Conservation (phyloP, 345 rosid genomes). For the Anastatica hierochuntica region DNA sequence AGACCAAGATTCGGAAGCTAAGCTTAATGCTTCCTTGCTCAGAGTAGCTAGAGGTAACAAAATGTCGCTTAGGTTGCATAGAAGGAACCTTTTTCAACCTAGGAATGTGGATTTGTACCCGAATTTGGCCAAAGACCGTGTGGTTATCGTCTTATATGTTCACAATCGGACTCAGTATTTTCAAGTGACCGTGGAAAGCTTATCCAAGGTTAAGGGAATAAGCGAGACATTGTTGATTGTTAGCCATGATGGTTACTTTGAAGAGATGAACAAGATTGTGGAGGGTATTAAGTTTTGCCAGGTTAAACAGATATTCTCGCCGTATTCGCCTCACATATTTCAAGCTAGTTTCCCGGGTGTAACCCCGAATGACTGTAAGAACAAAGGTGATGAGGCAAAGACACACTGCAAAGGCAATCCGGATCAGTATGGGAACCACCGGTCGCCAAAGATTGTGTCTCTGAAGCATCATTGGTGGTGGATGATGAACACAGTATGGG, state of each 20-base stretch:
- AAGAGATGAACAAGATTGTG: constrained; percentile 78
- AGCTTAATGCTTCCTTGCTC: constrained; percentile 20
- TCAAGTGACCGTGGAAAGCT: constrained; percentile 61
- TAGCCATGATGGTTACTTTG: constrained; percentile 91
- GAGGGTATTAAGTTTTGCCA: constrained; percentile 71
- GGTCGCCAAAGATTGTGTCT: constrained; percentile 76
- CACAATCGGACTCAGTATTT: constrained; percentile 92
- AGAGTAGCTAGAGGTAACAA: constrained; percentile 47
- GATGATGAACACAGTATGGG: constrained; percentile 99
- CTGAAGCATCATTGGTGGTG: constrained; percentile 99
- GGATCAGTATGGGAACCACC: constrained; percentile 91
- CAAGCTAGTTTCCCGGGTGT: constrained; percentile 56
- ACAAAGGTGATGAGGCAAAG: constrained; percentile 48
- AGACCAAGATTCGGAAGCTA: constrained; percentile 17
- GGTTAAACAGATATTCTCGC: constrained; percentile 85
- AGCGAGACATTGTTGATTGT: constrained; percentile 78
- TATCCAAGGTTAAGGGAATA: constrained; percentile 75
- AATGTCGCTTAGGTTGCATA: constrained; percentile 51
- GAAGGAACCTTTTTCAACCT: constrained; percentile 51
- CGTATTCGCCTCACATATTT: constrained; percentile 76
- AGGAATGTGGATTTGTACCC: constrained; percentile 67
- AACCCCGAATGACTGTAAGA: constrained; percentile 53
- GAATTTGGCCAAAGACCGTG: constrained; percentile 48
- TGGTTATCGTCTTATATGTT: constrained; percentile 75
- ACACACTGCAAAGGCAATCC: constrained; percentile 63